Conservation (phyloP, 2,329 filamentous ascomycete species). For the Clarireedia hainanense region DNA sequence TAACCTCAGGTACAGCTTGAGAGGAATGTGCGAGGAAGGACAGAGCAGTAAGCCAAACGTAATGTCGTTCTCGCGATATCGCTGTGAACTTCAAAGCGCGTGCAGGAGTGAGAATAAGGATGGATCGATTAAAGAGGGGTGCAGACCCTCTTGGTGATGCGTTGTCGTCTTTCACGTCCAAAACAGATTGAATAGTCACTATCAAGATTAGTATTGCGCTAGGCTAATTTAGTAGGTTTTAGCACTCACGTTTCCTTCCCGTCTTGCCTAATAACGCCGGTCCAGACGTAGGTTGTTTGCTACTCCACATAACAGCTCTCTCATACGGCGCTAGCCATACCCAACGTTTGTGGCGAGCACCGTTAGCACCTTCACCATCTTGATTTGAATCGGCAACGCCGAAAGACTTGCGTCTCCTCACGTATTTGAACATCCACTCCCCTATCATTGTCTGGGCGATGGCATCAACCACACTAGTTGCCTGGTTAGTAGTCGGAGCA, state of each 20-base stretch:
- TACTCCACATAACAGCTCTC: conserved; percentile 93
- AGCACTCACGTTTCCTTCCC: conserved; percentile 78
- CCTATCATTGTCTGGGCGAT: conserved; percentile 98
- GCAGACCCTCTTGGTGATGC: conserved; percentile 63
- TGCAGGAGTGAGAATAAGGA: conserved; percentile 87
- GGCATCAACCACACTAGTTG: conserved; percentile 81
- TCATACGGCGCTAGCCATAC: conserved; percentile 98
- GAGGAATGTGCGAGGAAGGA: conserved; percentile 91
- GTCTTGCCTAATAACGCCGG: conserved; percentile 87
- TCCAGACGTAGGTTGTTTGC: conserved; percentile 86
- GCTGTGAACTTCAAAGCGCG: conserved; percentile 94
- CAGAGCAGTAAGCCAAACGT: conserved; percentile 87
- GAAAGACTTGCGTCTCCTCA: conserved; percentile 82
- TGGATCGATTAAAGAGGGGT: conserved; percentile 79
- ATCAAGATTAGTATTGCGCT: conserved; percentile 25
- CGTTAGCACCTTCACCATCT: conserved; percentile 59
- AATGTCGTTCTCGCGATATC: conserved; percentile 73
- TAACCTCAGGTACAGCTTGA: conserved; percentile 69
- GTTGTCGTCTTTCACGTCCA: conserved; percentile 95
- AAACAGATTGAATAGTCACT: conserved; percentile 93
- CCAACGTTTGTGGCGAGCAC: conserved; percentile 86
- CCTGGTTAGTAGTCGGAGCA: conserved; percentile 40
- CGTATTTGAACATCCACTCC: conserved; percentile 94
- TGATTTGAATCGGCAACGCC: conserved; percentile 63
- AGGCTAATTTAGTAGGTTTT: too few species aligned